These are phyloP conservation scores for Amylostereum areolatum DNA, from an alignment of 1,284 basidiomycete genomes.

Conservation along the genomic window DNA sequence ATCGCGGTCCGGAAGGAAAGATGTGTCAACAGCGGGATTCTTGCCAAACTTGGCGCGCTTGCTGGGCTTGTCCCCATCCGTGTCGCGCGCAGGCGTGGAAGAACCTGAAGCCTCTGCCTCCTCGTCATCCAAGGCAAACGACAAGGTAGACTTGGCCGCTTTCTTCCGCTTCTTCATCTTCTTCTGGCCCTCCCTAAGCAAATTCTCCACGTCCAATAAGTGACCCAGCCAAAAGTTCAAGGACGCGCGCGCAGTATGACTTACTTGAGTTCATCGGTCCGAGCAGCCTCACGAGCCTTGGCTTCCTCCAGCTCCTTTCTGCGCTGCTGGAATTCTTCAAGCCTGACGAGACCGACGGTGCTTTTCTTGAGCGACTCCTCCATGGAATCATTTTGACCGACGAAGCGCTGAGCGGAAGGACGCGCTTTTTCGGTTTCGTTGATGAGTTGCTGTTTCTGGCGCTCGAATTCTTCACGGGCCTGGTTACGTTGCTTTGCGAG, in stretches of 20 bases:
- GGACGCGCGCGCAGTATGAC: constrained; percentile 28
- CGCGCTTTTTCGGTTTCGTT: constrained; percentile 81
- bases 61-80: constrained; percentile 34
- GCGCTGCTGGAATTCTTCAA: constrained; percentile 90
- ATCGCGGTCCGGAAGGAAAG: constrained; percentile 95
- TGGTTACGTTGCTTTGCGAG: constrained; percentile 76
- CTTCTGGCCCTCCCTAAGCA: constrained; percentile 81
- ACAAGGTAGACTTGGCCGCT: constrained; percentile 74
- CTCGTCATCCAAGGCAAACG: constrained; percentile 85
- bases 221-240: constrained; percentile 25
- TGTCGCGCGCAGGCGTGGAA: constrained; percentile 29
- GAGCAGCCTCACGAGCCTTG: constrained; percentile 84
- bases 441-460: constrained; percentile 82
- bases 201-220: constrained; percentile 74
- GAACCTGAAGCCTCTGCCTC: constrained; percentile 35
- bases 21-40: constrained; percentile 96
- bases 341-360: constrained; percentile 88
- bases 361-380: constrained; percentile 91
- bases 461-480: constrained; percentile 83
- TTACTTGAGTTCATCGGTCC: constrained; percentile 80
- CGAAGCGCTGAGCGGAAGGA: constrained; percentile 82
- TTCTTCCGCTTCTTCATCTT: constrained; percentile 92
- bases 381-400: constrained; percentile 91
- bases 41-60: constrained; percentile 85
- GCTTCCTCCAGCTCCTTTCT: constrained; percentile 90